Conservation (phyloP, 2,329 filamentous ascomycete genomes). For the Paraphaeosphaeria minitans region DNA sequence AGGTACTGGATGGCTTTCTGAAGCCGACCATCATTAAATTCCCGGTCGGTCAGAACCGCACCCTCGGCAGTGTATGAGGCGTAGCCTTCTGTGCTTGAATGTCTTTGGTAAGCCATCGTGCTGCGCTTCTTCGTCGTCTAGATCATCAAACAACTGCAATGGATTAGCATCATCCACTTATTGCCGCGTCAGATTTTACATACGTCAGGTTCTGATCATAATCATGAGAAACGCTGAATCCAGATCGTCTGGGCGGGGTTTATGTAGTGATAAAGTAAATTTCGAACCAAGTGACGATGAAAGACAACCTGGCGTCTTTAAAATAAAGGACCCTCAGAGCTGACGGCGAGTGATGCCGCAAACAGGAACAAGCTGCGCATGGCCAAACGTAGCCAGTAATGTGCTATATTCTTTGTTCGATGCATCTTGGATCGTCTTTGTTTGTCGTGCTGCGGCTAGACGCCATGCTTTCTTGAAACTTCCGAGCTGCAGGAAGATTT, state of each 20-base stretch:
- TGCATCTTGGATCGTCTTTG: not conserved
- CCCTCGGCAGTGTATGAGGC: not conserved
- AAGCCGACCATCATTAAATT: slow-evolving; percentile 29
- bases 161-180: not conserved
- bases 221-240: not conserved
- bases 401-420: not conserved
- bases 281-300: not conserved
- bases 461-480: not conserved
- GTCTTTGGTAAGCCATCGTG: slow-evolving; percentile 1
- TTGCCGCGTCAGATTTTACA: not conserved
- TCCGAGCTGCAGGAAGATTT: not conserved
- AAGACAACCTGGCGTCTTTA: slow-evolving; percentile 11
- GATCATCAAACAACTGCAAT: not conserved
- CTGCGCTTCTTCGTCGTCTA: not conserved
- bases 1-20: slow-evolving; percentile 37
- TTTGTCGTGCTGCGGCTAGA: not conserved
- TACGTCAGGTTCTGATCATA: not conserved
- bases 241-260: not conserved
- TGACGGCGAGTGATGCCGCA: slow-evolving; percentile 19
- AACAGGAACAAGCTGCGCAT: slow-evolving; percentile 11
- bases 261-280: not conserved
- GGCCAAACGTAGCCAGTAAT: not conserved
- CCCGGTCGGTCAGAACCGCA: not conserved
- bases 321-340: slow-evolving; percentile 22
- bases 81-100: not conserved